A percentile compares a stretch with the other conserved stretches of the same genome.
Evolutionary conservation across 2,329 filamentous ascomycete genomes (phyloP).

Genomic region (Monilinia aucupariae): DNA sequence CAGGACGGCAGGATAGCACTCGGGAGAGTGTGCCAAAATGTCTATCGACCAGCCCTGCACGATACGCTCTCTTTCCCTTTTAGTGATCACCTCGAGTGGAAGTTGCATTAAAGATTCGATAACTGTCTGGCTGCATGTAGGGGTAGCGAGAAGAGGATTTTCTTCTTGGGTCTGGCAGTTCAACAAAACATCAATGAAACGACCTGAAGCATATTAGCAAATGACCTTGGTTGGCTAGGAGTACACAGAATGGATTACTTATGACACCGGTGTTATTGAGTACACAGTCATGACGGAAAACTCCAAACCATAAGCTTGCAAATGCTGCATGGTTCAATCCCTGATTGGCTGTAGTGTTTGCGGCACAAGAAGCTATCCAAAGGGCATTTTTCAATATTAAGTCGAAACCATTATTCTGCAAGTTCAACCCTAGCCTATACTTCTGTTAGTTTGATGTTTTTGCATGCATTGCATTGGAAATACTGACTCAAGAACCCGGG

Average conservation of each 20-base stretch:
- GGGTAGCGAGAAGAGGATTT: constrained; percentile 22
- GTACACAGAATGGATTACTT: constrained; percentile 20
- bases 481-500: constrained; percentile 28
- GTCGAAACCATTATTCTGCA: constrained; percentile 18
- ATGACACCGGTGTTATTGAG: constrained; percentile 25
- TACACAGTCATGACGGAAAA: constrained; percentile 26
- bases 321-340: constrained; percentile 22
- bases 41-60: constrained; percentile 35
- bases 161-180: constrained; percentile 20
- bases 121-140: constrained; percentile 27
- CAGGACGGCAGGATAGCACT: constrained; percentile 36
- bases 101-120: constrained; percentile 27
- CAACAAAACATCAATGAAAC: constrained; percentile 30
- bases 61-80: constrained; percentile 42
- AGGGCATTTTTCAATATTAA: constrained; percentile 29
- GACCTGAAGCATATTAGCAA: constrained; percentile 22
- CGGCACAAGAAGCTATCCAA: constrained; percentile 28
- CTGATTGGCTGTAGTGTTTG: background rate
- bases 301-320: constrained; percentile 27
- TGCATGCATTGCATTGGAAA: background rate
- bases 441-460: constrained; percentile 15
- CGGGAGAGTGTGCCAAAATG: constrained; percentile 12
- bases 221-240: background rate
- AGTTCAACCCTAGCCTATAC: constrained; percentile 23
- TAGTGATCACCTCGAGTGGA: constrained; percentile 39